Evolutionary conservation across 345 rosid species (phyloP).

Genomic region (Salix brachista): DNA sequence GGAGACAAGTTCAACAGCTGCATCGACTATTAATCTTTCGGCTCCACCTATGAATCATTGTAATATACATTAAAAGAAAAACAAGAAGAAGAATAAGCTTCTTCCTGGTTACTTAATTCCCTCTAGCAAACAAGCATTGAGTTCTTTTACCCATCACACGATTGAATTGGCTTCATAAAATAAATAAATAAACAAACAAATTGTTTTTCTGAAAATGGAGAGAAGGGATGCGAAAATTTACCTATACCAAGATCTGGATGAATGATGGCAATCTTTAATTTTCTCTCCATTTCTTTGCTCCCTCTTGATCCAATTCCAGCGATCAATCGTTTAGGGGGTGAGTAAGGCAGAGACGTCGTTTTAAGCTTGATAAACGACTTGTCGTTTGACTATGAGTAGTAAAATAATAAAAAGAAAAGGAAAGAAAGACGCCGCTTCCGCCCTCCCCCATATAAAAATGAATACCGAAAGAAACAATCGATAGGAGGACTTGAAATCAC

Average conservation of each 20-base stretch:
- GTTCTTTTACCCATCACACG: neutral
- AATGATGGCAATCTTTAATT: slow-evolving; percentile 65
- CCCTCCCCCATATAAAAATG: neutral
- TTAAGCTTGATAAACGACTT: no score
- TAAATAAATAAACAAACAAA: neutral
- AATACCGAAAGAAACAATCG: neutral
- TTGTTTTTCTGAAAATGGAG: neutral
- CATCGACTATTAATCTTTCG: slow-evolving; percentile 91
- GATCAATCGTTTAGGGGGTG: neutral
- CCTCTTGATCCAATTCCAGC: no score
- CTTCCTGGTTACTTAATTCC: neutral
- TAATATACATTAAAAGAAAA: neutral
- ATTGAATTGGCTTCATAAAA: neutral
- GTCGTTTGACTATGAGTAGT: no score
- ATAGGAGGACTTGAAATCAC: neutral
- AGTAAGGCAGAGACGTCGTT: neutral
- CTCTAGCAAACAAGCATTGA: neutral
- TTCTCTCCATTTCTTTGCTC: slow-evolving; percentile 37
- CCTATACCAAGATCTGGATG: slow-evolving; percentile 95
- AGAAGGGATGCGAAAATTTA: slow-evolving; percentile 9
- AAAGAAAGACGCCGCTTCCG: neutral
- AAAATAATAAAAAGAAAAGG: no score
- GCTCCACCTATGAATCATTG: slow-evolving; percentile 63
- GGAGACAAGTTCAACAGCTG: slow-evolving; percentile 77
- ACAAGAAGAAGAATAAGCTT: neutral